These are phyloP conservation scores for Xylaria polymorpha DNA, from an alignment of 2,329 filamentous ascomycete genomes.

Conservation along the genomic window DNA sequence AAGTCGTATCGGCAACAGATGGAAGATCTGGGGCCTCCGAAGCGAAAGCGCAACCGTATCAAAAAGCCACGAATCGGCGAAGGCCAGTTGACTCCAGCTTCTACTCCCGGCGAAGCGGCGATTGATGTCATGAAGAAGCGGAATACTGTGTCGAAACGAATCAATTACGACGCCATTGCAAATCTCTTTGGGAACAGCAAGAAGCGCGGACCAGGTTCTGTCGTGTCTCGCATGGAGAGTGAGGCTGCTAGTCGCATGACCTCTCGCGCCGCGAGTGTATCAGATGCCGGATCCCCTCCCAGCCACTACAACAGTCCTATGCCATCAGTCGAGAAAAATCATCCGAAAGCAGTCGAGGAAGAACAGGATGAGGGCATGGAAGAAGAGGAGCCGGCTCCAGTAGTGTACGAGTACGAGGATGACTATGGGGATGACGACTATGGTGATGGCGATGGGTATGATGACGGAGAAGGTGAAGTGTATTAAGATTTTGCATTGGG, in stretches of 20 bases:
- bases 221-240: constrained; percentile 58
- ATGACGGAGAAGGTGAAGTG: constrained; percentile 49
- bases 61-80: constrained; percentile 70
- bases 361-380: constrained; percentile 52
- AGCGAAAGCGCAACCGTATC: constrained; percentile 63
- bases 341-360: constrained; percentile 50
- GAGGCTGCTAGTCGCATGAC: constrained; percentile 52
- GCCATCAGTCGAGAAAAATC: constrained; percentile 46
- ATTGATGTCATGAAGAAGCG: constrained; percentile 74
- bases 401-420: constrained; percentile 52
- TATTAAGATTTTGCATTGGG: constrained; percentile 34
- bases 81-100: constrained; percentile 73
- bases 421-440: constrained; percentile 36
- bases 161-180: constrained; percentile 75
- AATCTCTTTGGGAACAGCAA: constrained; percentile 65
- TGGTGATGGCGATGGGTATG: constrained; percentile 48
- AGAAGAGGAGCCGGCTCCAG: constrained; percentile 53
- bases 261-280: constrained; percentile 52
- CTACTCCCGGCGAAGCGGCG: constrained; percentile 75
- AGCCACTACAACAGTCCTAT: constrained; percentile 17
- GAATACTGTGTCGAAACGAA: constrained; percentile 74
- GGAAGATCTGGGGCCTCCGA: constrained; percentile 62
- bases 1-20: constrained; percentile 81
- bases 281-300: constrained; percentile 48
- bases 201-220: constrained; percentile 60